phyloP scores from a whole-genome alignment of 2,329 filamentous ascomycete genomes.

The Huntiella abstrusa region DNA sequence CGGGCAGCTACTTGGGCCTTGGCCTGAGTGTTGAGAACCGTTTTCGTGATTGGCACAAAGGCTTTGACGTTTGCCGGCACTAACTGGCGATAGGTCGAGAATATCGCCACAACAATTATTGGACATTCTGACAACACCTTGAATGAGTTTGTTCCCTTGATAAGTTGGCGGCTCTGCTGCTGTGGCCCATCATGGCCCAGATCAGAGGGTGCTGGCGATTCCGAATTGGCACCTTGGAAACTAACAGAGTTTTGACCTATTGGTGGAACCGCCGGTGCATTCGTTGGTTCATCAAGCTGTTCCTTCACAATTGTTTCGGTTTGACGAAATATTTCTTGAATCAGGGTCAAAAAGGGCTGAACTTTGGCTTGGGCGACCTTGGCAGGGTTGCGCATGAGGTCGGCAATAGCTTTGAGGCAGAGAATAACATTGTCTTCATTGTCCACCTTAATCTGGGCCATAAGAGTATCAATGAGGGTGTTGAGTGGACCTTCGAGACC shows the following conservation, averaged over 20 bases:
- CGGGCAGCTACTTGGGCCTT: constrained; percentile 88
- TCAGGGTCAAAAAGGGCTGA: constrained; percentile 75
- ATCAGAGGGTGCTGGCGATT: constrained; percentile 75
- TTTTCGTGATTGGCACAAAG: constrained; percentile 88
- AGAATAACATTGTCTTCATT: constrained; percentile 98
- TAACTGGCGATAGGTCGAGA: constrained; percentile 71
- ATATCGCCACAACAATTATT: constrained; percentile 96
- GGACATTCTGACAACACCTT: constrained; percentile 95
- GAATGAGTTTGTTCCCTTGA: constrained; percentile 96
- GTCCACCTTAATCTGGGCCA: constrained; percentile 72
- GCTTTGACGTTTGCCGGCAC: constrained; percentile 72
- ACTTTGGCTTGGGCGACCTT: constrained; percentile 64
- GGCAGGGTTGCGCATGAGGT: constrained; percentile 82
- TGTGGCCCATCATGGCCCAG: constrained; percentile 66
- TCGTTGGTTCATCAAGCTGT: constrained; percentile 65
- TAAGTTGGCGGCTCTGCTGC: constrained; percentile 50
- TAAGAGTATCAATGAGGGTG: constrained; percentile 76
- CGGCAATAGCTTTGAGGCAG: constrained; percentile 95
- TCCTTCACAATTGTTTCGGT: constrained; percentile 92
- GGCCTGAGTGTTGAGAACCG: constrained; percentile 71
- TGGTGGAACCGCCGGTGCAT: constrained; percentile 33
- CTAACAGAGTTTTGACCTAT: constrained; percentile 50
- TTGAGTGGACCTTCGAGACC: constrained; percentile 74
- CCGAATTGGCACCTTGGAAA: constrained; percentile 75
- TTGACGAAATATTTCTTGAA: constrained; percentile 87